A percentile compares a stretch with the other conserved stretches of the same genome.
Conservation (phyloP, 73 alveolate species). For the Paramecium caudatum region DNA sequence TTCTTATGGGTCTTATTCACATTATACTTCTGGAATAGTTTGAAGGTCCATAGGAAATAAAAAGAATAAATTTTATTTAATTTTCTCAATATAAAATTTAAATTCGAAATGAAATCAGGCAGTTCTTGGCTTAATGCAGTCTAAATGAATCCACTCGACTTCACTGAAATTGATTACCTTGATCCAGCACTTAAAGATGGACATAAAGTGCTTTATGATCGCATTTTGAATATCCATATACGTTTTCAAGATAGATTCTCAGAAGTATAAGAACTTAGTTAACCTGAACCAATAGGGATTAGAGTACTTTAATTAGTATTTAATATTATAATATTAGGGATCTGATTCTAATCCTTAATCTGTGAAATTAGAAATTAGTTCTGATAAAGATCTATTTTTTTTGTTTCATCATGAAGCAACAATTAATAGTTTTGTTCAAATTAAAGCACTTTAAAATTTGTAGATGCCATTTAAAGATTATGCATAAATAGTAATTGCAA, state of each 20-base stretch:
- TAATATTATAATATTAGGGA: background rate
- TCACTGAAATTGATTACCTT: slow-evolving; percentile 34
- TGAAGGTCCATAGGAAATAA: background rate
- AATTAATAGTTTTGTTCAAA: slow-evolving; percentile 2
- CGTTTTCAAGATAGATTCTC: slow-evolving; percentile 42
- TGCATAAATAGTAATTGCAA: background rate
- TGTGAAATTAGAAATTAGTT: slow-evolving; percentile 52
- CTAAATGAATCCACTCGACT: slow-evolving; percentile 34
- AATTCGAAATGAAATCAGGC: slow-evolving; percentile 55
- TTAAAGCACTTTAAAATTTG: background rate
- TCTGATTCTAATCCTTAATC: slow-evolving; percentile 53
- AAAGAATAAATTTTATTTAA: no score
- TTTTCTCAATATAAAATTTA: no score
- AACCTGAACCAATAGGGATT: slow-evolving; percentile 38
- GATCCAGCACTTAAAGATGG: slow-evolving; percentile 66
- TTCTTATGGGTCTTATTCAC: background rate
- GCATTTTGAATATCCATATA: background rate
- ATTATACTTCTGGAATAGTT: background rate
- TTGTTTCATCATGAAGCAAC: slow-evolving; percentile 66
- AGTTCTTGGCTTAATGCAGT: slow-evolving; percentile 47
- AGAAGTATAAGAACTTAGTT: slow-evolving; percentile 49
- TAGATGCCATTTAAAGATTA: slow-evolving; percentile 56
- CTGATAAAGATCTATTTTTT: slow-evolving; percentile 62
- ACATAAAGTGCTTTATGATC: slow-evolving; percentile 44
- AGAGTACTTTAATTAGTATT: slow-evolving; percentile 36